Base-by-base conservation (phyloP, 768 basidiomycete genomes). In the Lactarius trivialis region DNA sequence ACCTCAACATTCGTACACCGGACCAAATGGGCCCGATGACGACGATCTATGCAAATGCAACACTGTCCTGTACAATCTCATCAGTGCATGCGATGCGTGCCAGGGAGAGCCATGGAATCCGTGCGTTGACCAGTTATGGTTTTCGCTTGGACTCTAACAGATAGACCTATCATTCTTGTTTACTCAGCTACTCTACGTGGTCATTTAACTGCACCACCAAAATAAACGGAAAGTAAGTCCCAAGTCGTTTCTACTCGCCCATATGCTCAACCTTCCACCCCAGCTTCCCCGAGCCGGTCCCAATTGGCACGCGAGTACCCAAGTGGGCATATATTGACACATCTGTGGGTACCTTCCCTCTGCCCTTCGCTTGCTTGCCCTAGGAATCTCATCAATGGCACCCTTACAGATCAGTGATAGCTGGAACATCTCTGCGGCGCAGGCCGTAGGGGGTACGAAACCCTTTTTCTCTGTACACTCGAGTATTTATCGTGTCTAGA, bases 281-380 rank as follows among this genome's bases (percentile, higher is more conserved):
- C 24, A 66, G 63, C 32, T 63, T 58, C 59, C 56, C 66, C 0
- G 1, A 61, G 4, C 30, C 56, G 9, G 77, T 84, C 51, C 83
- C 82, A 15, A 14, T 67, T 12, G 72, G 64, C n/a, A 78, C 76
- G 3, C 68, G 65, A 11, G 76, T 84, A 7, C 83, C 82, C 6
- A 70, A 76, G 45, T 84, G 79, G 69, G 82, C 82, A 0, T 84
- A 79, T 65, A 69, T 76, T 19, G 70, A 81, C 68, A 73, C 80
- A 43, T 67, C 71, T 48, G 79, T 79, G 68, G 58, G 70, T 63
- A 48, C 28, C 39, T 17, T 4, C 21, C 33, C n/a, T 19, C 19
- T 24, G 6, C 17, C 33, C 33, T 53, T n/a, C 50, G 45, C 24
- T 15, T 32, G 28, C 15, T 8, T 8, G 8, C 19, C 33, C 26